These are phyloP conservation scores for Coemansia sp. DNA, from an alignment of 192 early-diverging fungal genomes.

Conservation along the genomic window DNA sequence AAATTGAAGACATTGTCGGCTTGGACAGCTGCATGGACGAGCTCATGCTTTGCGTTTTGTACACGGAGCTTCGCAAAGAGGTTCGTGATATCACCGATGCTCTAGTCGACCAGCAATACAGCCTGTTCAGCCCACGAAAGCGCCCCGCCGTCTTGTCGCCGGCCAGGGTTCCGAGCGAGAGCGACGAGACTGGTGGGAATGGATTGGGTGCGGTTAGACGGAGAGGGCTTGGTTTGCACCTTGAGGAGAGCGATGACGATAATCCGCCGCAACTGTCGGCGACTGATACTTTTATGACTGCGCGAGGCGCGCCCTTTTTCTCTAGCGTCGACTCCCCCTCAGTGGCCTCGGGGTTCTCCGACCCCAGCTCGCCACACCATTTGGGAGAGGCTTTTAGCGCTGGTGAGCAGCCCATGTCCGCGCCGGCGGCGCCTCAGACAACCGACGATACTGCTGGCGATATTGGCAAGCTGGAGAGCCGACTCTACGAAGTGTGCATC, in stretches of 20 bases:
- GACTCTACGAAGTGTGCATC: constrained; percentile 26
- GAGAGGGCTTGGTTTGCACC: background rate
- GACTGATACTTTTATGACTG: constrained; percentile 34
- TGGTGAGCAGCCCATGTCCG: background rate
- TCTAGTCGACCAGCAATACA: constrained; percentile 26
- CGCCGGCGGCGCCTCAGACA: background rate
- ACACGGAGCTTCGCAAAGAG: constrained; percentile 40
- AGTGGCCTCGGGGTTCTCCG: background rate
- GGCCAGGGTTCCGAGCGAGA: background rate
- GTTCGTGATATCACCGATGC: constrained; percentile 27
- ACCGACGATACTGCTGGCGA: background rate
- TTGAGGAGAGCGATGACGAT: background rate
- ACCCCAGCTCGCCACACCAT: background rate
- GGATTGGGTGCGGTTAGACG: background rate
- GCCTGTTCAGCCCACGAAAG: constrained; percentile 17
- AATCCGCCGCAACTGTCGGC: constrained; percentile 12
- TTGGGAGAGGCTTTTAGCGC: background rate
- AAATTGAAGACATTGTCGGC: constrained; percentile 19
- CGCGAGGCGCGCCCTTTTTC: constrained; percentile 19
- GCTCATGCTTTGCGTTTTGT: constrained; percentile 37
- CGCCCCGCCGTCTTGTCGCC: background rate
- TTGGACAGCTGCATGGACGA: constrained; percentile 32
- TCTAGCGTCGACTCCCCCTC: background rate
- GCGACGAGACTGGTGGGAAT: background rate
- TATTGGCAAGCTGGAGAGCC: constrained; percentile 14